Evolutionary conservation across 2,329 filamentous ascomycete species (phyloP).

Genomic region (Pyricularia pennisetigena): DNA sequence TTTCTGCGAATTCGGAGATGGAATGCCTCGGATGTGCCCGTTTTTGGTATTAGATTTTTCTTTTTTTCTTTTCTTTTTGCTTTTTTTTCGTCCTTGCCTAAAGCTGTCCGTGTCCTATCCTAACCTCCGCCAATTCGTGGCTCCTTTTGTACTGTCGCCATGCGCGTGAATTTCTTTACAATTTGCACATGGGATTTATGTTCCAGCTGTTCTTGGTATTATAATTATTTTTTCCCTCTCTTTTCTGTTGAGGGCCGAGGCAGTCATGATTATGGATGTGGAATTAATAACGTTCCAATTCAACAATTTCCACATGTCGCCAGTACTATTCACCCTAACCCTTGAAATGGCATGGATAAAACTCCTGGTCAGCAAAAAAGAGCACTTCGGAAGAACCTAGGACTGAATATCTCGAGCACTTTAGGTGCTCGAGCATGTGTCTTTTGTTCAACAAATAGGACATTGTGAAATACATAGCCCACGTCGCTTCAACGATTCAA

Average conservation of each 20-base stretch:
- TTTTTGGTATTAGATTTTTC: background rate
- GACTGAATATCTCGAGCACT: background rate
- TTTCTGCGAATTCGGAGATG: background rate
- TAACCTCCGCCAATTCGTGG: background rate
- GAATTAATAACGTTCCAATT: background rate
- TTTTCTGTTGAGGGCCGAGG: conserved; percentile 3
- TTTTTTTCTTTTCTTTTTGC: background rate
- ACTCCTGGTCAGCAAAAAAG: background rate
- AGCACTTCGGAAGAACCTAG: background rate
- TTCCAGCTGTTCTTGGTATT: background rate
- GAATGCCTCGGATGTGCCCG: background rate
- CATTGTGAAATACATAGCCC: background rate
- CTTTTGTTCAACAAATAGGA: no score
- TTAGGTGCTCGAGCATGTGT: no score
- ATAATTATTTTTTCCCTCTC: background rate
- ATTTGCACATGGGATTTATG: background rate
- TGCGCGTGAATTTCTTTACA: background rate
- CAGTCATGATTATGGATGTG: background rate
- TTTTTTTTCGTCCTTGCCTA: no score
- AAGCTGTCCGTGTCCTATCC: background rate
- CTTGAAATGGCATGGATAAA: background rate
- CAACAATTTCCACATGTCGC: background rate
- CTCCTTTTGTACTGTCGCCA: background rate
- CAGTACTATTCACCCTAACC: background rate
- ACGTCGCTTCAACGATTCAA: background rate